Percentiles rank a stretch among this genome's conserved stretches.
Evolutionary conservation across 2,329 filamentous ascomycete species (phyloP).

Genomic region (Thermothelomyces thermophilus): DNA sequence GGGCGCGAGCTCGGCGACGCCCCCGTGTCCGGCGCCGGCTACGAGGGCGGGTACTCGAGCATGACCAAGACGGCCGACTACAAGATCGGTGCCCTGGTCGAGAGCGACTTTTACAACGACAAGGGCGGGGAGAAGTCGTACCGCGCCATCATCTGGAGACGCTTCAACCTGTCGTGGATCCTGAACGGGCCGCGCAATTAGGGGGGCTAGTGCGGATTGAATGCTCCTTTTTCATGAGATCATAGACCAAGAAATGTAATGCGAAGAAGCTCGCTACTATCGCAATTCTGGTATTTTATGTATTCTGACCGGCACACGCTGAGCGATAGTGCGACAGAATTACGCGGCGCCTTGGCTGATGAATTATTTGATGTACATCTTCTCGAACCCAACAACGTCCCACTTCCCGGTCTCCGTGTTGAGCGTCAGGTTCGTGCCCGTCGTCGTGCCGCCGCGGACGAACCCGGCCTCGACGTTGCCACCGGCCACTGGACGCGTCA

Average conservation of each 20-base stretch:
- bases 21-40: conserved; percentile 11
- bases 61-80: conserved; percentile 20
- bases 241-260: too few species aligned
- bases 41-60: conserved; percentile 22
- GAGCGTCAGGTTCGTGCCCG: conserved; percentile 47
- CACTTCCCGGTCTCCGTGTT: conserved; percentile 18
- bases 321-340: background rate
- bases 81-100: conserved; percentile 20
- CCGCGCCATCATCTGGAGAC: conserved; percentile 16
- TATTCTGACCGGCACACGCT: too few species aligned
- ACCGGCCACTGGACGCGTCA: conserved; percentile 39
- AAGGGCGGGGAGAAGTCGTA: conserved; percentile 5
- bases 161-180: conserved; percentile 19
- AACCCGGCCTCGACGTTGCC: conserved; percentile 48
- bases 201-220: background rate
- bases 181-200: conserved; percentile 13
- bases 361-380: conserved; percentile 13
- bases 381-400: conserved; percentile 14
- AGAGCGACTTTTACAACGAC: conserved; percentile 18
- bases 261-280: too few species aligned
- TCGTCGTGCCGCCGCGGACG: conserved; percentile 41
- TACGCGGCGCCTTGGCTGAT: background rate
- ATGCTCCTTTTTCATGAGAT: too few species aligned
- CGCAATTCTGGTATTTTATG: too few species aligned
- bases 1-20: conserved; percentile 18